A percentile compares a stretch with the other conserved stretches of the same genome.
These are phyloP conservation scores for Kwoniella bestiolae DNA, from an alignment of 768 basidiomycete genomes.

Conservation along the genomic window DNA sequence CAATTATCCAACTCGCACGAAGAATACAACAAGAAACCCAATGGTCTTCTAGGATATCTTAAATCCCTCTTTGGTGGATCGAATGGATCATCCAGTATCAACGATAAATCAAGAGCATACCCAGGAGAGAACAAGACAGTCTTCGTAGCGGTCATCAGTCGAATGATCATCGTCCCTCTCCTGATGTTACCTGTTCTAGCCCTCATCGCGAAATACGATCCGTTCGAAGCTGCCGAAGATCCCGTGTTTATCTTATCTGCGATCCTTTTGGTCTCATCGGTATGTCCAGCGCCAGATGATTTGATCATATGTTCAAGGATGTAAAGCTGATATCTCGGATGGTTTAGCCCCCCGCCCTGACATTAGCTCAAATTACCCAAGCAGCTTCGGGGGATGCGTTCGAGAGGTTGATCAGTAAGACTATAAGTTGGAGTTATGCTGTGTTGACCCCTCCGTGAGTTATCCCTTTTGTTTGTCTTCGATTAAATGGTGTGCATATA, in stretches of 20 bases:
- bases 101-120: conserved; percentile 29
- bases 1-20: not conserved
- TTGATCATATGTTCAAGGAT: not conserved
- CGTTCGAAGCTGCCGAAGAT: conserved; percentile 57
- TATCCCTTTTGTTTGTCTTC: not conserved
- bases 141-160: conserved; percentile 74
- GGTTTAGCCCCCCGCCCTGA: conserved; percentile 74
- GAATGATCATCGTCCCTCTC: conserved; percentile 85
- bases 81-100: not conserved
- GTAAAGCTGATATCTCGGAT: not conserved
- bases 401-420: conserved; percentile 84
- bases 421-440: conserved; percentile 92
- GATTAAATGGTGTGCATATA: no score
- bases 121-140: conserved; percentile 81
- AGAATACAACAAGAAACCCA: not conserved
- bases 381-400: conserved; percentile 84
- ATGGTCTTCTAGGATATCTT: conserved; percentile 25
- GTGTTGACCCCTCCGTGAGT: conserved; percentile 75
- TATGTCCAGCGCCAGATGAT: conserved; percentile 26
- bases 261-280: conserved; percentile 73
- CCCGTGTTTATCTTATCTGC: conserved; percentile 74
- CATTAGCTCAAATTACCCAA: conserved; percentile 79
- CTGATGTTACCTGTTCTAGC: conserved; percentile 77
- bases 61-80: conserved; percentile 27
- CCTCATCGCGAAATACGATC: conserved; percentile 62